Conservation (phyloP, 352 stramenopile species). For the Aphanomyces astaci region DNA sequence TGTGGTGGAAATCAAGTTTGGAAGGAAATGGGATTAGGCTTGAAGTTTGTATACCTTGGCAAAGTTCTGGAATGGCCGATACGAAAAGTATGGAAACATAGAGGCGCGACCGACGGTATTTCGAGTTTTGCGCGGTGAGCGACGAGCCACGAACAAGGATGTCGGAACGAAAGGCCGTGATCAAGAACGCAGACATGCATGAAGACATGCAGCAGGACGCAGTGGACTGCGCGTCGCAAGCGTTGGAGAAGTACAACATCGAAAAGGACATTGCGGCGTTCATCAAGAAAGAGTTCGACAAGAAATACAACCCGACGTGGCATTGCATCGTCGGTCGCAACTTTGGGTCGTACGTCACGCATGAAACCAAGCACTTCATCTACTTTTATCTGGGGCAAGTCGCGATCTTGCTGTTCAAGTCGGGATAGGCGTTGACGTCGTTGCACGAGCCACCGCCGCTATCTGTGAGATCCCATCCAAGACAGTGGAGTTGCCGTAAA, state of each 20-base stretch:
- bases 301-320: constrained; percentile 90
- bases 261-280: constrained; percentile 94
- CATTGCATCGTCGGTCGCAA: constrained; percentile 93
- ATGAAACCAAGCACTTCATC: constrained; percentile 92
- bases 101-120: background rate
- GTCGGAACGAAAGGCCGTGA: constrained; percentile 97
- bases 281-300: constrained; percentile 92
- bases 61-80: constrained; percentile 9
- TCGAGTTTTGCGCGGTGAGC: constrained; percentile 1
- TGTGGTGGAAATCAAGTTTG: constrained; percentile 1
- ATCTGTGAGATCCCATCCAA: background rate
- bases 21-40: background rate
- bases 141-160: constrained; percentile 30
- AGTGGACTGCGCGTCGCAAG: constrained; percentile 96
- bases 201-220: constrained; percentile 99
- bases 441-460: no score
- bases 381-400: constrained; percentile 95
- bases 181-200: constrained; percentile 99
- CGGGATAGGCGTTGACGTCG: no score
- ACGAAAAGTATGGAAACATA: constrained; percentile 10
- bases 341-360: constrained; percentile 91
- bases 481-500: background rate
- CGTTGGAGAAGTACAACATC: constrained; percentile 99
- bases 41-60: background rate
- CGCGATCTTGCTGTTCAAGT: constrained; percentile 93